Percentiles rank a stretch among this genome's conserved stretches.
phyloP scores from a whole-genome alignment of 1,284 basidiomycete species.

The Omphalotus olearius region DNA sequence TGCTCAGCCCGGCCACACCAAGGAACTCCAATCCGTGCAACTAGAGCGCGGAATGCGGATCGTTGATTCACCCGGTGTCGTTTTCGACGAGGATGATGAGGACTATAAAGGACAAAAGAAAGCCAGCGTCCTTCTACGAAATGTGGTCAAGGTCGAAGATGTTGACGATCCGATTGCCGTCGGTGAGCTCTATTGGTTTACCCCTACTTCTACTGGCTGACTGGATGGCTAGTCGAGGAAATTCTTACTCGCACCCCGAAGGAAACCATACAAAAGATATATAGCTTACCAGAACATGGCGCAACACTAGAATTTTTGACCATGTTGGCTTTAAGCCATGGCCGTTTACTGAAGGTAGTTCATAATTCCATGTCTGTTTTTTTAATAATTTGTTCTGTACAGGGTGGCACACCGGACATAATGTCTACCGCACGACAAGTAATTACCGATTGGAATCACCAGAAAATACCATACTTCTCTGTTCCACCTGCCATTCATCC shows the following conservation, averaged over 20 bases:
- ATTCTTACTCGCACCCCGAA: constrained; percentile 71
- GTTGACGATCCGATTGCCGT: constrained; percentile 88
- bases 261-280: constrained; percentile 74
- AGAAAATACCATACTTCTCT: constrained; percentile 91
- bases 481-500: constrained; percentile 75
- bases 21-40: constrained; percentile 90
- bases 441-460: constrained; percentile 94
- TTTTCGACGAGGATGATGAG: constrained; percentile 75
- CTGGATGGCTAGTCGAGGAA: constrained; percentile 64
- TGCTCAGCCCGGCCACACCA: constrained; percentile 92
- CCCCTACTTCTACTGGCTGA: not conserved
- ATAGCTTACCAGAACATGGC: constrained; percentile 73
- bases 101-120: constrained; percentile 48
- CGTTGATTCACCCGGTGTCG: constrained; percentile 87
- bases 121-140: constrained; percentile 78
- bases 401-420: constrained; percentile 92
- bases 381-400: constrained; percentile 1
- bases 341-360: constrained; percentile 74
- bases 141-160: constrained; percentile 91
- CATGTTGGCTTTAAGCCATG: constrained; percentile 85
- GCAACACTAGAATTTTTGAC: constrained; percentile 86
- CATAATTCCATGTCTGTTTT: not conserved
- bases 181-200: constrained; percentile 37
- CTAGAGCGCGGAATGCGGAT: constrained; percentile 91
- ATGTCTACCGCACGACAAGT: constrained; percentile 80